Percentiles rank a stretch among this genome's conserved stretches.
phyloP scores from a whole-genome alignment of 306 rosid species.

The Castanospermum australe region DNA sequence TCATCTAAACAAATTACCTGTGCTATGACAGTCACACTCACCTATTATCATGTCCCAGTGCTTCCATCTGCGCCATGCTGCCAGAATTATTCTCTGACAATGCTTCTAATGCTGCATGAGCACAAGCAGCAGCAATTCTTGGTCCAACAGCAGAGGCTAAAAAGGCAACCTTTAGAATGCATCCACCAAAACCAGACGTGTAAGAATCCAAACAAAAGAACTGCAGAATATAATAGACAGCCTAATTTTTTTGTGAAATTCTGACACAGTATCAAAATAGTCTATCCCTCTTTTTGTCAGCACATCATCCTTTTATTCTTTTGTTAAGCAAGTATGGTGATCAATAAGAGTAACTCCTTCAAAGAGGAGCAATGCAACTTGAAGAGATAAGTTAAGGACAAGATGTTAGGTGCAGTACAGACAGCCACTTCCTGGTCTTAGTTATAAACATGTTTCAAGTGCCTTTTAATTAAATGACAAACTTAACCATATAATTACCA shows the following conservation, averaged over 20 bases:
- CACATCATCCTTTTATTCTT: constrained; percentile 5
- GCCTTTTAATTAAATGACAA: background rate
- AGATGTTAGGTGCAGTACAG: background rate
- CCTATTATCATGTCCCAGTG: constrained; percentile 66
- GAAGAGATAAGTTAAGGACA: constrained; percentile 10
- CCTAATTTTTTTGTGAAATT: constrained; percentile 21
- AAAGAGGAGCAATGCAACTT: constrained; percentile 26
- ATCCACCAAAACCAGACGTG: constrained; percentile 32
- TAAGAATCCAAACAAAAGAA: constrained; percentile 33
- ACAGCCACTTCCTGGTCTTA: constrained; percentile 7
- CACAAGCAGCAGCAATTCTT: constrained; percentile 96
- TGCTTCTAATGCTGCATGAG: constrained; percentile 86
- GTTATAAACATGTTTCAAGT: constrained; percentile 11
- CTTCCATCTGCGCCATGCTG: constrained; percentile 53
- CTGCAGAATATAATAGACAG: constrained; percentile 7
- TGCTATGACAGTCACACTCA: constrained; percentile 32
- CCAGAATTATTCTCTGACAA: constrained; percentile 71
- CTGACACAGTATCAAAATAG: constrained; percentile 3
- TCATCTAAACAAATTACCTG: constrained; percentile 8
- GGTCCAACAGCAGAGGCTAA: constrained; percentile 98
- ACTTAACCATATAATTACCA: constrained; percentile 25
- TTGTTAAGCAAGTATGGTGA: background rate
- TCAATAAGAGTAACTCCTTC: constrained; percentile 16
- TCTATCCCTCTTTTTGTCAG: background rate
- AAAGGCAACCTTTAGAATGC: constrained; percentile 77